These are phyloP conservation scores for Cladosporium cucumerinum DNA, from an alignment of 2,329 filamentous ascomycete genomes.

Conservation along the genomic window DNA sequence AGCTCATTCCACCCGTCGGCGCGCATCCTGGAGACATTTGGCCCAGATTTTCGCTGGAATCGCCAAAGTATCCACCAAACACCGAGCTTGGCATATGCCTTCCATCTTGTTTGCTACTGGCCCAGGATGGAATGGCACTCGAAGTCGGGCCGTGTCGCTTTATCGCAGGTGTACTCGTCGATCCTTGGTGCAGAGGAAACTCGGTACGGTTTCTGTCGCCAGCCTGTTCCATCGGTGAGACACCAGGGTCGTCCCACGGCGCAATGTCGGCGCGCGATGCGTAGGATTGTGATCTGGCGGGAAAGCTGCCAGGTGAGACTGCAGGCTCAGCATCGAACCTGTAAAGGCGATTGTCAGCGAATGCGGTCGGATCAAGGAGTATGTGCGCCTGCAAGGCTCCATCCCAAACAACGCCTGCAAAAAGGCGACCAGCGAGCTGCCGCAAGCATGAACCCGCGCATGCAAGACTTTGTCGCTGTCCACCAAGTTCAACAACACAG, in stretches of 20 bases:
- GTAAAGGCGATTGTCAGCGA: conserved; percentile 28
- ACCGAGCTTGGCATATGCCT: conserved; percentile 43
- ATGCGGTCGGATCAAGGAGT: conserved; percentile 17
- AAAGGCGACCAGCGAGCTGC: neutral
- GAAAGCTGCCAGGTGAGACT: conserved; percentile 39
- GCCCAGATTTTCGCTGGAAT: conserved; percentile 66
- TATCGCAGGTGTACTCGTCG: conserved; percentile 39
- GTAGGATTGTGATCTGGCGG: conserved; percentile 38
- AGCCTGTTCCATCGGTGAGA: conserved; percentile 21
- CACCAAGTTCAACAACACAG: neutral
- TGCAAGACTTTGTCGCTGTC: neutral
- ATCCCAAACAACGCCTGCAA: conserved; percentile 2
- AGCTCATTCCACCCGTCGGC: conserved; percentile 49
- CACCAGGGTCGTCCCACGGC: conserved; percentile 47
- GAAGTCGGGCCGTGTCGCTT: conserved; percentile 50
- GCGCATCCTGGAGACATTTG: conserved; percentile 71
- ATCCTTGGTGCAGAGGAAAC: conserved; percentile 46
- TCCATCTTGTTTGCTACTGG: conserved; percentile 30
- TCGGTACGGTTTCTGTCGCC: conserved; percentile 42
- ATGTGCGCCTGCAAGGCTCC: conserved; percentile 27
- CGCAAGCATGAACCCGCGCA: neutral
- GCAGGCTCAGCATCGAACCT: conserved; percentile 47
- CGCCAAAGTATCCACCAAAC: conserved; percentile 65
- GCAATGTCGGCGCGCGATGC: conserved; percentile 48
- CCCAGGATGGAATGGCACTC: conserved; percentile 51